Base-by-base conservation (phyloP, 495 filamentous ascomycete genomes). In the Hyaloscypha bicolor region DNA sequence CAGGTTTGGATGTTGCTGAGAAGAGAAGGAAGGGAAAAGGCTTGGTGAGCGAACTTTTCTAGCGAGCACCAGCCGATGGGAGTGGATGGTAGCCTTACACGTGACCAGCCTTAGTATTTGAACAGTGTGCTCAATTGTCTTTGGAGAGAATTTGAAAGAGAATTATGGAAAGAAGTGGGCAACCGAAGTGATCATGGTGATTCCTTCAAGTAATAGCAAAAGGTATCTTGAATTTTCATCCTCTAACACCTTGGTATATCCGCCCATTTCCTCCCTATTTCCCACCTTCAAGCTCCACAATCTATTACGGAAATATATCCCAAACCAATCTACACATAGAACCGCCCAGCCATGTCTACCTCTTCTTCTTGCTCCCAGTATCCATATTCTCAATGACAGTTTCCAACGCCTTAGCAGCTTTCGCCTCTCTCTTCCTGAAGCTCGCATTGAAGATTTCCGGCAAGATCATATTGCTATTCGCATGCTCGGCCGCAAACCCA, bases 401-500 rank as follows among this genome's bases (percentile, higher is more conserved):
- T 39, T 72, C 71, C 33, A 75, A 62, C 8, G 59, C 55, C 53
- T 51, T 60, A 12, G 66, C 69, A 6, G 70, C 73, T 57, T 22
- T 69, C 1, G 30, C 59, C 73, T 91, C 90, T 42, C 78, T 68
- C 76, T 78, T 83, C 64, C 88, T 80, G 73, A 91, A 87, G 1
- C 69, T 74, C 2, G 78, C 73, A 69, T 90, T 90, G 61, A 90
- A 90, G 11, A 83, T 72, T 63, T 81, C 81, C 25, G 86, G 85
- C 59, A 91, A 72, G n/a, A 90, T 76, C 74, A 81, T 77, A 67
- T 78, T 78, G 52, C 86, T 87, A 76, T 93, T 88, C 6, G 87
- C 89, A 81, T 93, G 91, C 55, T 86, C 85, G 32, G 76, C 73
- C 32, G 88, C 88, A 74, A 94, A 93, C 16, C 84, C 85, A 52